Conservation (phyloP, 371 early-diverging fungal genomes). For the Circinella minor region DNA sequence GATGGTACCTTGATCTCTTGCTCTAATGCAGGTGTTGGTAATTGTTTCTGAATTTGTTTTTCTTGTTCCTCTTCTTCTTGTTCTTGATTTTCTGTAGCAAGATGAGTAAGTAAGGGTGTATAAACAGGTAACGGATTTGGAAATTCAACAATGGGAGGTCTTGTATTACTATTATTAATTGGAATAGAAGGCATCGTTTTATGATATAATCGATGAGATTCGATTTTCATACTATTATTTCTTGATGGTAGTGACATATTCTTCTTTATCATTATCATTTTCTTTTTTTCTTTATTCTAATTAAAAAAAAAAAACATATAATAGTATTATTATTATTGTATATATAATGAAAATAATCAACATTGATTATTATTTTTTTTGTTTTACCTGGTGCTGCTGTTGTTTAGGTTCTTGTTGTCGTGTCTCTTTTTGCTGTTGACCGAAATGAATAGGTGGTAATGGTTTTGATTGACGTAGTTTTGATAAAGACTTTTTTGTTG, state of each 20-base stretch:
- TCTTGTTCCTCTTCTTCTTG: background rate
- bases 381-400: too few relatives aligned
- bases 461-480: conserved; percentile 3
- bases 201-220: background rate
- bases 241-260: background rate
- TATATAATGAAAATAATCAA: background rate
- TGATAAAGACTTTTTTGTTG: background rate
- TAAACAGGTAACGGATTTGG: conserved; percentile 19
- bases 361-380: background rate
- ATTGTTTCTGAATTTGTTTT: background rate
- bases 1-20: too few relatives aligned
- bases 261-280: too few relatives aligned
- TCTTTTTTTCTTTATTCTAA: background rate
- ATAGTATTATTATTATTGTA: background rate
- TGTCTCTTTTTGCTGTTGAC: too few relatives aligned
- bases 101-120: conserved; percentile 6
- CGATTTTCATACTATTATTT: background rate
- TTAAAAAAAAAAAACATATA: background rate
- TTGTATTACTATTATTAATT: background rate
- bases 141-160: background rate
- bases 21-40: background rate
- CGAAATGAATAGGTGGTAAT: background rate
- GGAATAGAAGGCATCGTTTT: conserved; percentile 12
- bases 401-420: too few relatives aligned
- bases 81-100: background rate